Evolutionary conservation across 257 asterid species (phyloP), one percentile per base, ranked within the genome.

Genomic region (Anisodus acutangulus): DNA sequence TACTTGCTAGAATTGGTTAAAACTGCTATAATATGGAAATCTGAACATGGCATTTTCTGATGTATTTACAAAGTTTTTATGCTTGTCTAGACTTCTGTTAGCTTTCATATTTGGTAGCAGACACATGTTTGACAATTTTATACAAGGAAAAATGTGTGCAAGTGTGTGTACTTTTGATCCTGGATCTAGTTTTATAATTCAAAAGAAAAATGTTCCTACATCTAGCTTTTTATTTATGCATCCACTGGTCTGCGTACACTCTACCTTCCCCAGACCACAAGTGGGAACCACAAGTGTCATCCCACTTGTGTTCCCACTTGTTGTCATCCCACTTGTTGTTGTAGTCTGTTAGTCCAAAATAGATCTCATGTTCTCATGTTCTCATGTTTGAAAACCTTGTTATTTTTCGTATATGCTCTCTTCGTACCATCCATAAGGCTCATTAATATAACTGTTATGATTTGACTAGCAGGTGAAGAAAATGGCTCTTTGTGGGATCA

Each of bases 401-500:
- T 2, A 62, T 76, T 51, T 59, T 12, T 8, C 22, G 3, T n/a
- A 51, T 22, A 51, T 13, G 45, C 6, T 26, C 22, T 70, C 16
- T 16, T 69, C 55, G 16, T 17, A 17, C 16, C 35, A n/a, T 71
- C 57, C 37, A 43, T 8, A 4, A 62, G 35, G 68, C 10, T 0
- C 13, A 62, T 62, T 78, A 59, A 53, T 47, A 78, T 71, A 83
- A 9, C 76, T 78, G 37, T 37, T 35, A 76, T 86, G 84, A 84
- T 69, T 54, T 72, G 71, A 81, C 59, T 63, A 5, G 19, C 95
- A 96, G 99, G 98, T 97, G 87, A 93, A 90, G 87, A 93, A 91
- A 88, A 97, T 97, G 98, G 91, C 93, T 71, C 84, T 92, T 9
- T 88, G 84, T 83, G 95, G 97, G 79, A 90, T 94, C 79, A 91